Conservation (phyloP, 257 asterid species). For the Nicotiana benthamiana region DNA sequence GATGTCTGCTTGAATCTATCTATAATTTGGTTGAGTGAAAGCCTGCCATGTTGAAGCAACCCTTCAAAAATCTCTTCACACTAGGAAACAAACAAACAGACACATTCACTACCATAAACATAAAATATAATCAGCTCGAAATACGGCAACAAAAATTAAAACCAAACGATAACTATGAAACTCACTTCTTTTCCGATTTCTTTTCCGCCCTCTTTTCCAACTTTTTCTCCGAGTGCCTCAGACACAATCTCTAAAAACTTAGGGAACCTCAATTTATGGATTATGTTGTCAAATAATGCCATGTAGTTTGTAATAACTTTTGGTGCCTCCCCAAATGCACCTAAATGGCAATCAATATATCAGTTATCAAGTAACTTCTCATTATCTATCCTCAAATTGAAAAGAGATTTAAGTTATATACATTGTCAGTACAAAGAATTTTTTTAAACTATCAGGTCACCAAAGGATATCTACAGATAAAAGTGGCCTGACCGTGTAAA, state of each 20-base stretch:
- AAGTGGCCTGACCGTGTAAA: neutral
- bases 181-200: conserved; percentile 39
- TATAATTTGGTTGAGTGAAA: conserved; percentile 53
- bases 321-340: conserved; percentile 47
- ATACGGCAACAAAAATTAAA: neutral
- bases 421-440: neutral
- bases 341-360: conserved; percentile 18
- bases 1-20: conserved; percentile 47
- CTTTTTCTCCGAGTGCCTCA: conserved; percentile 67
- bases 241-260: conserved; percentile 64
- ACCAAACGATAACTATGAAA: neutral
- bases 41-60: conserved; percentile 90
- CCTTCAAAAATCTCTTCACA: conserved; percentile 60
- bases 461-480: neutral
- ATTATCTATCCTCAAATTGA: neutral
- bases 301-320: conserved; percentile 46
- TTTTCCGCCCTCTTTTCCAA: neutral
- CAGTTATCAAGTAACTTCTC: neutral
- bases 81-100: conserved; percentile 30
- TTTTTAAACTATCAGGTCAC: neutral
- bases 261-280: conserved; percentile 66
- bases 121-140: neutral
- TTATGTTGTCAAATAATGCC: conserved; percentile 58
- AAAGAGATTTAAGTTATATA: neutral
- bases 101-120: conserved; percentile 7